These are phyloP conservation scores for Penstemon eatonii DNA, from an alignment of 257 asterid species.

Conservation along the genomic window DNA sequence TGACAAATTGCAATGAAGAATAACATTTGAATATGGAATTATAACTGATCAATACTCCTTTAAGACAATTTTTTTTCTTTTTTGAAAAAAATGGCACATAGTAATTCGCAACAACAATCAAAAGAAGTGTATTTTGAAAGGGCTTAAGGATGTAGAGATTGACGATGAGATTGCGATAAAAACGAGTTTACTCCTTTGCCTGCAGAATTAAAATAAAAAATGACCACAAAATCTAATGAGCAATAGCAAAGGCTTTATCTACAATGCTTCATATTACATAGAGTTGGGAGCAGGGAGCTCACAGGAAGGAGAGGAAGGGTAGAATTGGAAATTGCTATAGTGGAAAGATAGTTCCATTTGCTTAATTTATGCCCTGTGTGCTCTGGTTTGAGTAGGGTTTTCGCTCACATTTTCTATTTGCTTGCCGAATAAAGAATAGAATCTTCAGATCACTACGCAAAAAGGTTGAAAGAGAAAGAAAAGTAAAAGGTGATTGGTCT, in stretches of 20 bases:
- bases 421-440: too few relatives aligned
- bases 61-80: neutral
- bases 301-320: slow-evolving; percentile 37
- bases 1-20: too few relatives aligned
- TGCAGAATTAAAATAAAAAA: slow-evolving; percentile 29
- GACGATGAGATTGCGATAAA: slow-evolving; percentile 27
- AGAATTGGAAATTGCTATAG: slow-evolving; percentile 21
- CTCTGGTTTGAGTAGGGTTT: slow-evolving; percentile 12
- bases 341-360: slow-evolving; percentile 44
- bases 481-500: too few relatives aligned
- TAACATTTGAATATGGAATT: too few relatives aligned
- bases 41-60: neutral
- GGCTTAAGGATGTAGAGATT: slow-evolving; percentile 20
- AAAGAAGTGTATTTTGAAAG: slow-evolving; percentile 7
- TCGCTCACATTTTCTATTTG: neutral
- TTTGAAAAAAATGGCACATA: neutral
- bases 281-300: slow-evolving; percentile 26
- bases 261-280: neutral
- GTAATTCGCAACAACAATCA: neutral
- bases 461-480: too few relatives aligned
- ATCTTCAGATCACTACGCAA: too few relatives aligned
- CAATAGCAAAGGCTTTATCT: neutral
- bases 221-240: neutral
- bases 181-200: slow-evolving; percentile 30
- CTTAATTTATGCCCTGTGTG: neutral